phyloP scores from a whole-genome alignment of 163 green algal species.

The Scenedesmus sp. region DNA sequence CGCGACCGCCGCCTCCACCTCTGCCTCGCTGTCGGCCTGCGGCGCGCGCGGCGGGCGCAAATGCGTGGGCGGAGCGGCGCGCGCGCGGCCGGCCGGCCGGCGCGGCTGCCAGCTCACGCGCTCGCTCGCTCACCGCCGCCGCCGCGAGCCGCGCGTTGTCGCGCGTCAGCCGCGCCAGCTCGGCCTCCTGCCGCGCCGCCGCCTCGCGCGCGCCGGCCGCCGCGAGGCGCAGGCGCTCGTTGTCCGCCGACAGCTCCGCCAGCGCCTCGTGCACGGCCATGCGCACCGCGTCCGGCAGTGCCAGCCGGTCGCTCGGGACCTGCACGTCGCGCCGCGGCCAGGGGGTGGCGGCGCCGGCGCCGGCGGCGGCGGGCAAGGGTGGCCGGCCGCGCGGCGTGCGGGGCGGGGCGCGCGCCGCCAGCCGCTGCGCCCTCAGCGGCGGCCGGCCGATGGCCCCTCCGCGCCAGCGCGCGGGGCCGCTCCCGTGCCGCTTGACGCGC shows the following conservation, averaged over 20 bases:
- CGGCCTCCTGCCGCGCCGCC: background rate
- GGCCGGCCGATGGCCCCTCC: no score
- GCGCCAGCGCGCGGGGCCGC: no score
- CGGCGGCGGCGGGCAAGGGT: no score
- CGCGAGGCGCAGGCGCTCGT: conserved; percentile 35
- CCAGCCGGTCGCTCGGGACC: conserved; percentile 18
- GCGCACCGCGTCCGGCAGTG: conserved; percentile 29
- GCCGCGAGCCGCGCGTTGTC: conserved; percentile 33
- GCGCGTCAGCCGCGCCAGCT: conserved; percentile 12
- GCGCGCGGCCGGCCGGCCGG: no score
- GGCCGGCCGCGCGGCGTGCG: no score
- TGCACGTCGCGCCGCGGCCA: background rate
- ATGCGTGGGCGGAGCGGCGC: background rate
- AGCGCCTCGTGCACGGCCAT: conserved; percentile 17
- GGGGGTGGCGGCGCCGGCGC: background rate
- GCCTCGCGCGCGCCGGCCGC: conserved; percentile 21
- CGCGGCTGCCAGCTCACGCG: no score
- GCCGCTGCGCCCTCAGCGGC: no score
- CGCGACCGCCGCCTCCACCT: background rate
- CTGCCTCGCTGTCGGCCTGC: conserved; percentile 20
- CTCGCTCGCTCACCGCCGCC: conserved; percentile 9
- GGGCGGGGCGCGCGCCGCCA: no score
- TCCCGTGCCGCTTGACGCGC: no score
- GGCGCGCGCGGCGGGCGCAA: background rate
- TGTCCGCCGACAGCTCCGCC: conserved; percentile 13